These are phyloP conservation scores for Coelastrella sp. DNA, from an alignment of 139 green algal genomes.

Conservation along the genomic window DNA sequence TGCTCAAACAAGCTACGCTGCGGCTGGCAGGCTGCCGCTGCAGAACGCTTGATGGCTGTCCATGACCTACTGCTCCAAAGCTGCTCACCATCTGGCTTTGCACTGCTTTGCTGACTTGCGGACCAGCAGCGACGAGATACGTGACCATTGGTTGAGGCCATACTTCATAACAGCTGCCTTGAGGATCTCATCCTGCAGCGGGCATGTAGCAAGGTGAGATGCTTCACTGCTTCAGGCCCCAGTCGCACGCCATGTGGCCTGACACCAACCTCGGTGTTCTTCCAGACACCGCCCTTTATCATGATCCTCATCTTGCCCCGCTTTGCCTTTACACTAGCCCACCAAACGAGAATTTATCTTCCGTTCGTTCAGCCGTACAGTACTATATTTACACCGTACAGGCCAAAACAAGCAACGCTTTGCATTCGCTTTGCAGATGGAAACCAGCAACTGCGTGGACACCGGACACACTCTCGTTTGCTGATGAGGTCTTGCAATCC, in stretches of 20 bases:
- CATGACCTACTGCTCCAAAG: background rate
- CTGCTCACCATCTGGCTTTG: slow-evolving; percentile 96
- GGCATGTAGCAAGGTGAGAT: background rate
- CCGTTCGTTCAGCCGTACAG: no score
- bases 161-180: slow-evolving; percentile 99
- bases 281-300: slow-evolving; percentile 98
- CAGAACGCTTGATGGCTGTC: no score
- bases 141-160: slow-evolving; percentile 92
- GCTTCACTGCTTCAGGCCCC: background rate
- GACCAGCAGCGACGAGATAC: slow-evolving; percentile 96
- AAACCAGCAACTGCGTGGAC: no score
- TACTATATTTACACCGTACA: no score
- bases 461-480: no score
- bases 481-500: no score
- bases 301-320: slow-evolving; percentile 91
- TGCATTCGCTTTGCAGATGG: no score
- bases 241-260: background rate
- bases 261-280: slow-evolving; percentile 95
- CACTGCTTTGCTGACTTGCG: slow-evolving; percentile 99
- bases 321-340: background rate
- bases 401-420: no score
- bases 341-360: background rate
- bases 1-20: no score
- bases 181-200: slow-evolving; percentile 97
- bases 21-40: no score